These are phyloP conservation scores for Pythium plurisporium DNA, from an alignment of 352 stramenopile genomes.

Conservation along the genomic window DNA sequence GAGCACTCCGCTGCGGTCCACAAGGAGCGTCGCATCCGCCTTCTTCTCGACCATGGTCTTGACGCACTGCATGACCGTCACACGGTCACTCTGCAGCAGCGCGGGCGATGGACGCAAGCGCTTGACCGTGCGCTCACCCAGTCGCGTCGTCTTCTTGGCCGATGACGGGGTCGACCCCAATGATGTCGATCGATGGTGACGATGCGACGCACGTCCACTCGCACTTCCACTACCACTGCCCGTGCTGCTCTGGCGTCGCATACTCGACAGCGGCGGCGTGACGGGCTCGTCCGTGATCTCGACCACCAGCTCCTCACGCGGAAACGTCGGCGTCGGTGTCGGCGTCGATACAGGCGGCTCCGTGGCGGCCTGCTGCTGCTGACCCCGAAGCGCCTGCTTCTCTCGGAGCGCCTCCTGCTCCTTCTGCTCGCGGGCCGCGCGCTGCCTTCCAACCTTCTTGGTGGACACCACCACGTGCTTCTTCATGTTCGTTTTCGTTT, in stretches of 20 bases:
- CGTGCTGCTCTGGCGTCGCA: conserved; percentile 18
- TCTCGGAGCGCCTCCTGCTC: too few species aligned
- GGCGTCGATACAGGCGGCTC: background rate
- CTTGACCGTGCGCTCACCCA: conserved; percentile 36
- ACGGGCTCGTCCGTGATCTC: conserved; percentile 11
- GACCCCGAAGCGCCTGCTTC: conserved; percentile 15
- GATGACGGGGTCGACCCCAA: conserved; percentile 15
- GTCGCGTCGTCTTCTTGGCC: conserved; percentile 8
- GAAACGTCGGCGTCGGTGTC: background rate
- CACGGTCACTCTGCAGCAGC: conserved; percentile 68
- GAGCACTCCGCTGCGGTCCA: conserved; percentile 82
- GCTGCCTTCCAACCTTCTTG: conserved; percentile 37
- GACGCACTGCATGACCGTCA: conserved; percentile 70
- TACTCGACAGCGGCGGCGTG: background rate
- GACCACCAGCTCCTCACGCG: conserved; percentile 8
- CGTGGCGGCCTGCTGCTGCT: conserved; percentile 16
- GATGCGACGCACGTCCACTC: background rate
- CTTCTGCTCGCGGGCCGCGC: conserved; percentile 14
- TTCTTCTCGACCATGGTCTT: conserved; percentile 86
- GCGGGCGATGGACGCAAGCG: conserved; percentile 59
- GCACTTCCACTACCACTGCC: conserved; percentile 18
- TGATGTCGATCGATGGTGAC: conserved; percentile 10
- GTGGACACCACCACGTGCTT: conserved; percentile 70
- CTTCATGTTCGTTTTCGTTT: conserved; percentile 6
- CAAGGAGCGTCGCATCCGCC: conserved; percentile 91